Evolutionary conservation across 2,329 filamentous ascomycete genomes (phyloP).

Genomic region (Aspergillus latus): DNA sequence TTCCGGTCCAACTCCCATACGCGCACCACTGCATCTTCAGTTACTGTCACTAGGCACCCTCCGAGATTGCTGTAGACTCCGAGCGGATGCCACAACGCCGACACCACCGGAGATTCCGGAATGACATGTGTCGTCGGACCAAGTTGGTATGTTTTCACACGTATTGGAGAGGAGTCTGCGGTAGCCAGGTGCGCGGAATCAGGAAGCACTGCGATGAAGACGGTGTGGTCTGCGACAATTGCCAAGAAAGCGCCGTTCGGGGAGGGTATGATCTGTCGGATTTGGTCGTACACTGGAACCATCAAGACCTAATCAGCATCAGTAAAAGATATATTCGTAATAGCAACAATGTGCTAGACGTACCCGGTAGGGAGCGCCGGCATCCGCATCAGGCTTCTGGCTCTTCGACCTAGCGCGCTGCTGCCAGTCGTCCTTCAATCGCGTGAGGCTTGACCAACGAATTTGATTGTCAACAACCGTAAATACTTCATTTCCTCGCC

Average conservation of each 20-base stretch:
- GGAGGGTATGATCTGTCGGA: conserved; percentile 81
- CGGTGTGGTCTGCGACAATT: conserved; percentile 80
- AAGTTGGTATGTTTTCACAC: conserved; percentile 84
- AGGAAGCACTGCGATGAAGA: conserved; percentile 84
- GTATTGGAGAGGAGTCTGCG: conserved; percentile 66
- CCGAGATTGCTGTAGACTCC: conserved; percentile 66
- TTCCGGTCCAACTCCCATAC: conserved; percentile 86
- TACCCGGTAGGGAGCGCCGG: conserved; percentile 34
- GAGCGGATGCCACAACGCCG: conserved; percentile 88
- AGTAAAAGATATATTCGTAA: conserved; percentile 1
- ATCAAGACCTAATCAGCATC: conserved; percentile 63
- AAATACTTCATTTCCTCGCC: conserved; percentile 82
- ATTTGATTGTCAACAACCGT: conserved; percentile 86
- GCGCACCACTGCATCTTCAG: conserved; percentile 81
- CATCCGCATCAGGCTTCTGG: conserved; percentile 34
- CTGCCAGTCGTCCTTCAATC: conserved; percentile 67
- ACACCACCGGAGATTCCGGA: conserved; percentile 75
- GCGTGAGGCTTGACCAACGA: conserved; percentile 81
- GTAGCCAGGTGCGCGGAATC: conserved; percentile 73
- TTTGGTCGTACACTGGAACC: conserved; percentile 74
- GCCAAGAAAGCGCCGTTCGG: conserved; percentile 80
- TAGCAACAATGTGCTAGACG: background rate
- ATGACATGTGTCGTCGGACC: conserved; percentile 90
- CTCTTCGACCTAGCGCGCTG: conserved; percentile 36
- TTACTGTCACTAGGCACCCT: conserved; percentile 81